Evolutionary conservation across 2,329 filamentous ascomycete species (phyloP), one percentile per base, ranked within the genome.

Genomic region (Aspergillus piperis): DNA sequence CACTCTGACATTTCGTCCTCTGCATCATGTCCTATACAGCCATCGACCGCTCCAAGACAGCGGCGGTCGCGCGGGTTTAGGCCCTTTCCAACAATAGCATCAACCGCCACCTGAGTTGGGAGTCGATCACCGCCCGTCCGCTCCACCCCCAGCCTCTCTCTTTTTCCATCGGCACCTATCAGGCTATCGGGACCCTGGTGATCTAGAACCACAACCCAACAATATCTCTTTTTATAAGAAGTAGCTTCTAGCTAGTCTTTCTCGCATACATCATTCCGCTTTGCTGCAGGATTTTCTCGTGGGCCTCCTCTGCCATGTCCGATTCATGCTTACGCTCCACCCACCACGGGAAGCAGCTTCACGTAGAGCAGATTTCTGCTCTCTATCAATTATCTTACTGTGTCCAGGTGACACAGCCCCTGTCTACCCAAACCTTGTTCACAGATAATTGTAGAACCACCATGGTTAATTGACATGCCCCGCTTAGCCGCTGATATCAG

Each of bases 101-200:
- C 53, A 32, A 42, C 23, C 53, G 39, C 51, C 51, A 53, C 51
- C 32, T 13, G 50, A 39, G 41, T 49, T 27, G 47, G 47, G 47
- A 27, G 47, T 23, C 25, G 47, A 44, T 58, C 57, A 48, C 54
- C 50, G 58, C 51, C 55, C 47, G 39, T 58, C 48, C 58, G 36
- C 58, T 58, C 61, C 61, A 63, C 48, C 23, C 58, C 62, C 62
- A 64, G 54, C 62, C 62, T 55, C 62, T n/a, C 60, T 48, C 51
- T 21, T 54, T 63, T 63, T 57, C 13, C 10, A 13, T 36, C 15
- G 8, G 51, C 23, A 19, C 52, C 38, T 54, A 32, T 42, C 25
- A 36, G 32, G 11, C 32, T 15, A 15, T 36, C 25, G 8, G 21
- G 44, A n/a, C 36, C 39, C 17, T 42, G 19, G 2, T 21, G n/a